These are phyloP conservation scores for Hypoxylon sp. DNA, from an alignment of 2,329 filamentous ascomycete species.

Conservation along the genomic window DNA sequence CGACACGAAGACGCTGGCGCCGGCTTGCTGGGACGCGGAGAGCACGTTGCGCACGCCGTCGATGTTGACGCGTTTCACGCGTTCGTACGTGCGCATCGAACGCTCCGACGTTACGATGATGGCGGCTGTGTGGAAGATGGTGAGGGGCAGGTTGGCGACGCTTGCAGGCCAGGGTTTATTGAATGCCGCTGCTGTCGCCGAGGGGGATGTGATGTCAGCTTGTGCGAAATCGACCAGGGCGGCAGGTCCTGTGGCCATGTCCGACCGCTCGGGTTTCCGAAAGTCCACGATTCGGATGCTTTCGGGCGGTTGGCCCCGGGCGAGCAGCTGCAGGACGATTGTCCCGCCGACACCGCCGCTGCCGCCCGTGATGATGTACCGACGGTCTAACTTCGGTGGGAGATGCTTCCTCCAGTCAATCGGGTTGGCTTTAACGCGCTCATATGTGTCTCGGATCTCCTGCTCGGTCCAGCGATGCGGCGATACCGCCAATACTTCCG, in stretches of 20 bases:
- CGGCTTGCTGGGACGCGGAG: constrained; percentile 58
- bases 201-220: constrained; percentile 61
- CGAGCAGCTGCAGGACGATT: constrained; percentile 64
- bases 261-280: constrained; percentile 56
- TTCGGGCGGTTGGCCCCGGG: constrained; percentile 62
- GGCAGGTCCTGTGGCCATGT: constrained; percentile 58
- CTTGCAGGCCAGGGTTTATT: constrained; percentile 59
- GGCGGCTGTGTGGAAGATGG: constrained; percentile 66
- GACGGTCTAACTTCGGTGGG: constrained; percentile 55
- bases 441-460: constrained; percentile 53
- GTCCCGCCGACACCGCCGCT: constrained; percentile 64
- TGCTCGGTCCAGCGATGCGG: constrained; percentile 55
- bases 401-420: constrained; percentile 53
- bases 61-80: constrained; percentile 62
- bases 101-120: constrained; percentile 63
- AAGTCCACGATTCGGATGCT: constrained; percentile 66
- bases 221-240: constrained; percentile 58
- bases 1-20: constrained; percentile 62
- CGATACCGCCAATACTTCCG: constrained; percentile 48
- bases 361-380: constrained; percentile 58
- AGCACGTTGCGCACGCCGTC: constrained; percentile 63
- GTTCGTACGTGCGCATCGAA: constrained; percentile 57
- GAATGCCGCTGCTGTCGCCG: constrained; percentile 60
- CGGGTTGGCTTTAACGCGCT: constrained; percentile 51
- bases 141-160: constrained; percentile 61